Base-by-base conservation (phyloP, 1,284 basidiomycete species). In the Puccinia novopanici region DNA sequence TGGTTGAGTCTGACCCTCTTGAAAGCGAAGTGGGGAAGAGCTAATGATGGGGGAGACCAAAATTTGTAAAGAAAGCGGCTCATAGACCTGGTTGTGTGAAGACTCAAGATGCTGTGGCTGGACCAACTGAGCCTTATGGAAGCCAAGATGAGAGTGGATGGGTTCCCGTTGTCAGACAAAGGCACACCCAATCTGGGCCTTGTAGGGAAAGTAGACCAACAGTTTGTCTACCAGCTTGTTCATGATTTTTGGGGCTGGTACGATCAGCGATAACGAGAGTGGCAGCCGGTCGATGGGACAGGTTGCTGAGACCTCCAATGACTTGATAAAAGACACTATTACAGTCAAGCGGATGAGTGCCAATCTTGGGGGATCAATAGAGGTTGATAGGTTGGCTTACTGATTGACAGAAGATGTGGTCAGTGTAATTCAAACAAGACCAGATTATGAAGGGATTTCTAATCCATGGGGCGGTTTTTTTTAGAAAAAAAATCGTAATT, bases 241-340 rank as follows among this genome's bases (percentile, higher is more conserved):
- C 3, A 83, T 63, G 40, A 83, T 78, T n/a, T 82, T 65, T 3
- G 82, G 83, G 3, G 82, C 80, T 6, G 50, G 42, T 12, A 57
- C 37, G 30, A 76, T 55, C 13, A 67, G 22, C 5, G 75, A 76
- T 24, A 76, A 40, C 22, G 34, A 30, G 42, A 83, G 57, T 3
- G 79, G 81, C 8, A 73, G 24, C 24, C 82, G 79, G 63, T 82
- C 82, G 55, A 83, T 81, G 24, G 83, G 83, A 54, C 83, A 83
- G 13, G 80, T 77, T 6, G 76, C 52, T 0, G 82, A 65, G 3
- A 79, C 24, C 45, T 73, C 77, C 59, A 83, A 65, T 1, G 82
- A 81, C 30, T 80, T 80, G 22, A 59, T 34, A n/a, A n/a, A 22
- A 83, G 75, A 70, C 83, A 83, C 48, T 54, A 13, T 19, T 15